Evolutionary conservation across 495 filamentous ascomycete genomes (phyloP).

Genomic region (Eremomyces bilateralis): DNA sequence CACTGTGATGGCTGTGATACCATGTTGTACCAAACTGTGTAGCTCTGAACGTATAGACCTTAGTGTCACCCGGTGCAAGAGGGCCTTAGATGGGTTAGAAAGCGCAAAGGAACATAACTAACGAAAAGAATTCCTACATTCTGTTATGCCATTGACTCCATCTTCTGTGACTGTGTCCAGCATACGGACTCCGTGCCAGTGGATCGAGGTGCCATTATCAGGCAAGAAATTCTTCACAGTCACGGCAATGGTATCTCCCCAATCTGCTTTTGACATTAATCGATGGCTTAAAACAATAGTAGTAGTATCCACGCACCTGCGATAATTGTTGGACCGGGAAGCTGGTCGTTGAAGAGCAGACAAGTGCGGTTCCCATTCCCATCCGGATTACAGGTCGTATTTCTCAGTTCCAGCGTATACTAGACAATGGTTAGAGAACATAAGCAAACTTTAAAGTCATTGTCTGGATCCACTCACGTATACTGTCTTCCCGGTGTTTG

Average conservation of each 20-base stretch:
- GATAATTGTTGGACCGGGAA: conserved; percentile 11
- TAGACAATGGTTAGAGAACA: neutral
- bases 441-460: neutral
- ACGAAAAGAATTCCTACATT: conserved; percentile 12
- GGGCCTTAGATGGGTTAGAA: too few relatives aligned
- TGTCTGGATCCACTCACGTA: neutral
- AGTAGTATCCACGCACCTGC: neutral
- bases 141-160: conserved; percentile 18
- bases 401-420: conserved; percentile 10
- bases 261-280: conserved; percentile 1
- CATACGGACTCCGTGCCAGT: conserved; percentile 20
- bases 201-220: conserved; percentile 13
- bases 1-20: conserved; percentile 11
- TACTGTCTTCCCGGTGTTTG: conserved; percentile 8
- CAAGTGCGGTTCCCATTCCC: conserved; percentile 4
- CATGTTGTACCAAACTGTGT: conserved; percentile 10
- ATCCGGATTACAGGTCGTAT: conserved; percentile 13
- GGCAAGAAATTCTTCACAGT: conserved; percentile 1
- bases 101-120: too few relatives aligned
- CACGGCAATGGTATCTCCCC: conserved; percentile 1
- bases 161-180: conserved; percentile 13
- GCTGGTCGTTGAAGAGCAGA: conserved; percentile 13
- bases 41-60: conserved; percentile 6
- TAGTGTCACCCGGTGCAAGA: neutral
- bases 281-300: conserved; percentile 1